Evolutionary conservation across 108 stramenopile genomes (phyloP).

Genomic region (Fragilaria radians): DNA sequence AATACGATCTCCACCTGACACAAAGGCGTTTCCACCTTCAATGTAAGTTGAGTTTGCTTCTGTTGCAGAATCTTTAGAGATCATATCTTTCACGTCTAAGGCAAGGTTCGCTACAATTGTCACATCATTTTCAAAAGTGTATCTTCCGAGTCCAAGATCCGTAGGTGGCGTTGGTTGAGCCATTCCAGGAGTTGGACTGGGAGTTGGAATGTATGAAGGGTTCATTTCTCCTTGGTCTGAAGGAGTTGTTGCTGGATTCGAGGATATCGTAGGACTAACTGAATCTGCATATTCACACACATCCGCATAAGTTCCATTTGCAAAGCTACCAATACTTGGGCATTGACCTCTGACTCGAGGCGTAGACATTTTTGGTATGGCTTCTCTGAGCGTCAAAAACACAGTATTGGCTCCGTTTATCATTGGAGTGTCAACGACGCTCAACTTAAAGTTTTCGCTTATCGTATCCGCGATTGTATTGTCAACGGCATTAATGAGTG

Average conservation of each 20-base stretch:
- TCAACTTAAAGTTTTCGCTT: conserved; percentile 18
- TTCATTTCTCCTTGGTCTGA: neutral
- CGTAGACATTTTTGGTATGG: conserved; percentile 15
- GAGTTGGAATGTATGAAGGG: neutral
- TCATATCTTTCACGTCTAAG: conserved; percentile 44
- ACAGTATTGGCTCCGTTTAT: conserved; percentile 18
- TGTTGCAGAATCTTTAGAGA: conserved; percentile 2
- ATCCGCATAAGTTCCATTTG: conserved; percentile 10
- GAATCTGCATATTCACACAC: conserved; percentile 15
- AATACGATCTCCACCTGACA: conserved; percentile 29
- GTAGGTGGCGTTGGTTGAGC: neutral
- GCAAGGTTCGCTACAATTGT: conserved; percentile 19
- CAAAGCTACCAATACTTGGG: conserved; percentile 12
- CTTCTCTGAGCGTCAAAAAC: conserved; percentile 22
- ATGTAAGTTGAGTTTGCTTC: neutral
- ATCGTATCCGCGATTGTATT: conserved; percentile 15
- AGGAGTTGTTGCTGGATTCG: neutral
- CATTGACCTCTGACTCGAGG: neutral
- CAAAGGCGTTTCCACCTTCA: conserved; percentile 14
- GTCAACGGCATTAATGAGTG: conserved; percentile 15
- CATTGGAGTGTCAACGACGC: conserved; percentile 19
- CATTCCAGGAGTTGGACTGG: neutral
- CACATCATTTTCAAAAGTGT: conserved; percentile 20
- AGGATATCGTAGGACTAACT: neutral
- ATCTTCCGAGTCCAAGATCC: conserved; percentile 26